These are phyloP conservation scores for Aspergillus phoenicis DNA, from an alignment of 2,329 filamentous ascomycete species.

Conservation along the genomic window DNA sequence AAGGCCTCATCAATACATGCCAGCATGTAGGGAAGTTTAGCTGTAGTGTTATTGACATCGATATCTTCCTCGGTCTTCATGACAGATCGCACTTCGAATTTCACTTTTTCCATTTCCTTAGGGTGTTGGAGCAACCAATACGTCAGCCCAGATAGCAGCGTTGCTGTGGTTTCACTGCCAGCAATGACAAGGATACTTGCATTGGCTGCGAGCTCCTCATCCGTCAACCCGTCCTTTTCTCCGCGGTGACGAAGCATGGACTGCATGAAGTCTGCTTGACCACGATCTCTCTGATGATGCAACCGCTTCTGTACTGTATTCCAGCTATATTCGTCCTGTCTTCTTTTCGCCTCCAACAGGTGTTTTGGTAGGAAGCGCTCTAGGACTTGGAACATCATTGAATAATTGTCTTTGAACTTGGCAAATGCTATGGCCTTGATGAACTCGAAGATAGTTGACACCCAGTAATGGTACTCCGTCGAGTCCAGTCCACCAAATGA, in stretches of 20 bases:
- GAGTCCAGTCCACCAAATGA: slow-evolving; percentile 28
- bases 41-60: slow-evolving; percentile 26
- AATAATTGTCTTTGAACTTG: slow-evolving; percentile 5
- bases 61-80: slow-evolving; percentile 33
- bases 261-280: slow-evolving; percentile 20
- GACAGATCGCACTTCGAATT: slow-evolving; percentile 41
- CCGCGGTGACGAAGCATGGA: slow-evolving; percentile 19
- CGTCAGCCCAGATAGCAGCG: slow-evolving; percentile 45
- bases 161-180: slow-evolving; percentile 50
- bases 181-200: slow-evolving; percentile 41
- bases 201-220: slow-evolving; percentile 39
- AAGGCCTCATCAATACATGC: slow-evolving; percentile 47
- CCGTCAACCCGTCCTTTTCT: slow-evolving; percentile 19
- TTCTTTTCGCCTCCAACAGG: not conserved
- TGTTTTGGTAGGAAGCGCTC: not conserved
- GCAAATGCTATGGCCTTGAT: slow-evolving; percentile 1
- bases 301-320: slow-evolving; percentile 11
- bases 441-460: slow-evolving; percentile 23
- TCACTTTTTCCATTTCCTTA: slow-evolving; percentile 31
- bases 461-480: slow-evolving; percentile 25
- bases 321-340: slow-evolving; percentile 4
- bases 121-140: slow-evolving; percentile 46
- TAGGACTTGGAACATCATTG: not conserved
- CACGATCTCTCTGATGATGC: not conserved
- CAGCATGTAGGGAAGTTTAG: slow-evolving; percentile 40